A percentile compares a stretch with the other conserved stretches of the same genome.
Evolutionary conservation across 495 filamentous ascomycete genomes (phyloP).

Genomic region (Lasiosphaeris hirsuta): DNA sequence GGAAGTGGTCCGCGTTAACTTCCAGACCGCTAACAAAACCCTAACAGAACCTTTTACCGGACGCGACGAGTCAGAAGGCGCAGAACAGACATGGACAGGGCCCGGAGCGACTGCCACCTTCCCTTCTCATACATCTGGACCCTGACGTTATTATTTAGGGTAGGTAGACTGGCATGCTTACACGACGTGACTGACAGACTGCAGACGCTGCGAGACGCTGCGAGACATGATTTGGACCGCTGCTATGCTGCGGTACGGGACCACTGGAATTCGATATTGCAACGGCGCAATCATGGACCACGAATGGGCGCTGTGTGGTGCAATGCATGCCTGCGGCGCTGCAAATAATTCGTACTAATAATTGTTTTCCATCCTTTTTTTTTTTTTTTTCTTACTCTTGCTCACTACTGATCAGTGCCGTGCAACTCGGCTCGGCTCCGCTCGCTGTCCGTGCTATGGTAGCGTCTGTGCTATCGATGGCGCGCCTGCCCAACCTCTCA

Average conservation of each 20-base stretch:
- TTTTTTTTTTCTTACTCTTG: not conserved
- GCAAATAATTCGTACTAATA: not conserved
- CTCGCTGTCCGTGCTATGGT: not conserved
- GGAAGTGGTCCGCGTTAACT: no score
- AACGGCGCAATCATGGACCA: slow-evolving; percentile 11
- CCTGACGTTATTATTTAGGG: not conserved
- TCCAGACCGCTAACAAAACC: no score
- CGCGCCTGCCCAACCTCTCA: not conserved
- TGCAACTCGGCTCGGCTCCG: not conserved
- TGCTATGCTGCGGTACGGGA: no score
- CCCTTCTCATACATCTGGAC: not conserved
- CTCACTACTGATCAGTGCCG: not conserved
- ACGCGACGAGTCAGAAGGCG: no score
- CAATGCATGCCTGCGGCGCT: slow-evolving; percentile 5
- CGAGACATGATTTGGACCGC: no score
- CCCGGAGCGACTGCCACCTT: slow-evolving; percentile 4
- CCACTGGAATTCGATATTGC: slow-evolving; percentile 6
- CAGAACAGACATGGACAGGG: not conserved
- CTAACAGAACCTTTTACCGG: no score
- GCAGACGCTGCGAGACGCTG: no score
- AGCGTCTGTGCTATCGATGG: not conserved
- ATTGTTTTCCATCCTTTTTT: not conserved
- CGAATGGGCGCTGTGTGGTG: not conserved
- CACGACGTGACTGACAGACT: not conserved
- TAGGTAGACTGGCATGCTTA: not conserved